A percentile compares a stretch with the other conserved stretches of the same genome.
Conservation (phyloP, 257 asterid genomes). For the Lycium barbarum region DNA sequence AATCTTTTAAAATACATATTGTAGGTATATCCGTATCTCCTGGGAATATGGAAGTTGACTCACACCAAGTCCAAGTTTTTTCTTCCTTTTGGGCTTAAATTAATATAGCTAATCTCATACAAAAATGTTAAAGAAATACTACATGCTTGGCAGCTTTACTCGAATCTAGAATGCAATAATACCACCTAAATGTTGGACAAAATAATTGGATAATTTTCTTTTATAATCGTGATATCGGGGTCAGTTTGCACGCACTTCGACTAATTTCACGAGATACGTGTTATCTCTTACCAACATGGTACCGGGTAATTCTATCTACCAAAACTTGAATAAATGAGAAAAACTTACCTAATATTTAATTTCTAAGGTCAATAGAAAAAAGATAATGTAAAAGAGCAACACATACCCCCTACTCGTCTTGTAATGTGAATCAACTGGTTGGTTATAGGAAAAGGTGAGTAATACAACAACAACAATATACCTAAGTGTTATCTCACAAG, state of each 20-base stretch:
- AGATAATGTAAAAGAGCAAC: neutral
- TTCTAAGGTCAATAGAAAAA: neutral
- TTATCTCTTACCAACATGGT: no score
- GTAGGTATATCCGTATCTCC: slow-evolving; percentile 27
- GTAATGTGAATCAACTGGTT: neutral
- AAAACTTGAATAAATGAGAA: neutral
- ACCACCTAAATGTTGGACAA: neutral
- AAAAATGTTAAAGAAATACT: neutral
- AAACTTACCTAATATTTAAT: neutral
- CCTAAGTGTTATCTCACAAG: no score
- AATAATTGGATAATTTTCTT: neutral
- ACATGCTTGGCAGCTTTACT: neutral
- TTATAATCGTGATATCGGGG: neutral
- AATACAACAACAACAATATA: no score
- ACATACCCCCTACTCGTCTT: neutral
- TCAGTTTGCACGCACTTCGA: neutral
- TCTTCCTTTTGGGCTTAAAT: neutral
- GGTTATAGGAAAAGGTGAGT: neutral
- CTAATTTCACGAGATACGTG: neutral
- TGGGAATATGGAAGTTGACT: slow-evolving; percentile 28
- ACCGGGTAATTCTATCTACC: neutral
- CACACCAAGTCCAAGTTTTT: slow-evolving; percentile 16
- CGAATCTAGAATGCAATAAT: neutral
- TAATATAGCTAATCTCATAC: neutral
- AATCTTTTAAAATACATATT: slow-evolving; percentile 20